Evolutionary conservation across 2,329 filamentous ascomycete species (phyloP).

Genomic region (Nectriaceae sp.): DNA sequence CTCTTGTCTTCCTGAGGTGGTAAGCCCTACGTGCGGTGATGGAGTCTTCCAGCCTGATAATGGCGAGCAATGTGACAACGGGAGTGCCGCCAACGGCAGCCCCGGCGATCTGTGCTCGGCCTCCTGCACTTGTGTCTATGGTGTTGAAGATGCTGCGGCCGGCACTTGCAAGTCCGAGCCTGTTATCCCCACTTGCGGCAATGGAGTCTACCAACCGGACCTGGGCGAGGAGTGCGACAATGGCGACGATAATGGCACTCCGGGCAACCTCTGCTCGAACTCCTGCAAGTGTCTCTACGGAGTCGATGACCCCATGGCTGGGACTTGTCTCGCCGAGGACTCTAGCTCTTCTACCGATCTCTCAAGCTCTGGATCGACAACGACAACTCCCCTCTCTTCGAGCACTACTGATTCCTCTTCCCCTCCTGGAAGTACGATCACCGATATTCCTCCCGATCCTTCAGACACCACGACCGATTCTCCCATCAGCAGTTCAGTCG

Average conservation of each 20-base stretch:
- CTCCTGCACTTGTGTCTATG: not conserved
- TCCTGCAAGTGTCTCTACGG: not conserved
- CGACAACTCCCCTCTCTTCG: not conserved
- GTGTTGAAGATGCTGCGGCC: not conserved
- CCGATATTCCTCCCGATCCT: not conserved
- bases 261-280: not conserved
- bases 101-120: not conserved
- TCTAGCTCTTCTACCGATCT: not conserved
- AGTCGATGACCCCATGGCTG: not conserved
- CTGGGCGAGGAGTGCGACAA: not conserved
- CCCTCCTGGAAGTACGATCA: not conserved
- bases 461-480: not conserved
- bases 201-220: not conserved
- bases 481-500: not conserved
- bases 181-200: not conserved
- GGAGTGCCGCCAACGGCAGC: not conserved
- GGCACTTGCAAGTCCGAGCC: not conserved
- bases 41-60: not conserved
- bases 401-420: not conserved
- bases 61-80: not conserved
- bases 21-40: not conserved
- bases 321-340: not conserved
- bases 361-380: not conserved
- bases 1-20: not conserved
- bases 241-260: not conserved